Evolutionary conservation across 2,329 filamentous ascomycete genomes (phyloP), one percentile per base, ranked within the genome.

Genomic region (Botrytis galanthina): DNA sequence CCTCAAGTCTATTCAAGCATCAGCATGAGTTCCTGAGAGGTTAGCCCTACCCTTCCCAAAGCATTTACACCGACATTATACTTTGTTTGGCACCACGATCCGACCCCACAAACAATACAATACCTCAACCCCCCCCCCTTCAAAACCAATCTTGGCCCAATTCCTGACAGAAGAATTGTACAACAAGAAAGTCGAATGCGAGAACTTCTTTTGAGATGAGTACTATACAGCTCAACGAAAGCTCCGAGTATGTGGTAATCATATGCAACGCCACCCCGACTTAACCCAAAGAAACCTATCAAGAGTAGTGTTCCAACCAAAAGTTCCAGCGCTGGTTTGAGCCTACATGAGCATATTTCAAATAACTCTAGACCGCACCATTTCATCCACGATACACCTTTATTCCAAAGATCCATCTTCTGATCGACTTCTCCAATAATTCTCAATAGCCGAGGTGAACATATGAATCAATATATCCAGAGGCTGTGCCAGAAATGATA

Each of bases 401-500:
- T 12, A 5, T 42, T 42, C 39, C 39, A 42, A 42, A 42, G 14
- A 16, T 5, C 16, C 39, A 16, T 42, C 12, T 42, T 42, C 5
- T 10, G 39, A 4, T 42, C 39, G 39, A 42, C 16, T 54, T 32
- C 46, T 29, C 77, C 75, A 59, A 79, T 81, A 64, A 78, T 79
- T 7, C 76, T 79, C 72, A 73, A 4, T n/a, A n/a, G 44, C 8
- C 2, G 12, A 51, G 44, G 12, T 67, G 79, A 79, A 81, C 77
- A 77, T 81, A 37, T 78, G 81, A 48, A 77, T 83, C 3, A 77
- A 51, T 4, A 16, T 51, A n/a, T 16, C 7, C 4, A 6, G 26
- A 51, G 79, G 16, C 83, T 84, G 74, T 81, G 84, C n/a, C 83
- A 35, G 18, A 60, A 16, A 46, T 60, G 4, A 54, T 5, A 5